Conservation (phyloP, 176 grass and related monocot species). For the Chrysopogon serrulatus region DNA sequence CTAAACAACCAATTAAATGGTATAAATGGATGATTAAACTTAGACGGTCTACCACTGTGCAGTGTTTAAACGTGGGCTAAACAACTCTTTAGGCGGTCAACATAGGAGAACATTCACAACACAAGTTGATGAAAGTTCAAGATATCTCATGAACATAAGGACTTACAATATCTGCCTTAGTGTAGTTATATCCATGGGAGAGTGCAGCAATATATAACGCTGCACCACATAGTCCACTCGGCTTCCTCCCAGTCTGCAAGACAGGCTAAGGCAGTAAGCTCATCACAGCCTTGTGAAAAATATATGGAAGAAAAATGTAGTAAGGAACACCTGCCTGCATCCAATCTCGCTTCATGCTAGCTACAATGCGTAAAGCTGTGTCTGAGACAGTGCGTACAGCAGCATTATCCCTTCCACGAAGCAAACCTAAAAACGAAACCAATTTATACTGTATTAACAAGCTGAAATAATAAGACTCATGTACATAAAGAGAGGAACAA, state of each 20-base stretch:
- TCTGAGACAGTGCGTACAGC: too few species aligned
- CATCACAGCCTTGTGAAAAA: neutral
- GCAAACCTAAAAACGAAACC: constrained; percentile 49
- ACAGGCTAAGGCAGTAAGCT: neutral
- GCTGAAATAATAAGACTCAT: neutral
- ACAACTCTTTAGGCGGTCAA: neutral
- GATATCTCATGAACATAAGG: neutral
- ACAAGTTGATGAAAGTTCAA: neutral
- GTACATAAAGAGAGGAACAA: neutral
- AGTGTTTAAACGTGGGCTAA: too few species aligned
- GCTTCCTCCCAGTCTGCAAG: constrained; percentile 78
- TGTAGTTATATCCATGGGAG: constrained; percentile 58
- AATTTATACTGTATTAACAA: neutral
- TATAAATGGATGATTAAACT: too few species aligned
- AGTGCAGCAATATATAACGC: constrained; percentile 81
- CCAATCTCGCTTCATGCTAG: constrained; percentile 90
- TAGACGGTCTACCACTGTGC: too few species aligned
- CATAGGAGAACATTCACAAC: neutral
- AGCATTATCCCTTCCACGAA: constrained; percentile 55
- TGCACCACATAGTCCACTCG: constrained; percentile 90
- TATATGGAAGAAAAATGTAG: neutral
- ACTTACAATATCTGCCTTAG: constrained; percentile 82
- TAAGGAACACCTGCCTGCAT: constrained; percentile 52
- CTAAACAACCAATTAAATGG: too few species aligned
- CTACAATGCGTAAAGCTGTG: constrained; percentile 62